Base-by-base conservation (phyloP, 2,329 filamentous ascomycete genomes). In the Stromatinia cepivora region DNA sequence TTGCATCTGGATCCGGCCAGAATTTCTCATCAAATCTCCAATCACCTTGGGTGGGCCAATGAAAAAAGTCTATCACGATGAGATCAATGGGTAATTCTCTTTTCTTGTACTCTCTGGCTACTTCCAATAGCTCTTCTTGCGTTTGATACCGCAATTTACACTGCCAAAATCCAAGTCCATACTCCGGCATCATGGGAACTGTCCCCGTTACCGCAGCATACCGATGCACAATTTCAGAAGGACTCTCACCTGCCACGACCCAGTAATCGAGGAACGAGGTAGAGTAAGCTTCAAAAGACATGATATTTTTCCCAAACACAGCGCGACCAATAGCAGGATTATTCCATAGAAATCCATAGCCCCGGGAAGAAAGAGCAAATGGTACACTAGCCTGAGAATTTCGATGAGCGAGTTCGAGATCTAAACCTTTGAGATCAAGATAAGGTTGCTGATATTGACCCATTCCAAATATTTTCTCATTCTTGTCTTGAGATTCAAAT, bases 11-110 rank as follows among this genome's bases (percentile, higher is more conserved):
- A 75, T 91, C 86, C 0, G 88, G 88, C 87, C 87, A 90, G 73
- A 85, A 90, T 0, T 81, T 82, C 0, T 82, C 79, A 73, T 91
- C 88, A 72, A 91, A 90, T 52, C 82, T 86, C 88, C 88, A 91
- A 68, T 91, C 88, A 8, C 89, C 88, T 75, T 91, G 87, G 10
- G 81, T 81, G 10, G 85, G 84, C 88, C 88, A 90, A 75, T 90
- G 88, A 76, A 90, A 90, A 76, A 87, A 90, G 73, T 90, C 88
- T 50, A 87, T 80, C 0, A 90, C 88, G n/a, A 90, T 89, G 3
- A 90, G 75, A 74, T 90, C 87, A 25, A 90, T 80, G 0, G 88
- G 88, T 22, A 90, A 76, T 0, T 84, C 75, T 1, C 87, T 80
- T 45, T 79, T 78, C 65, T 82, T 83, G 71, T 90, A 87, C 74